These are phyloP conservation scores for Bonia amplexicaulis DNA, from an alignment of 176 grass and related monocot genomes.

Conservation along the genomic window DNA sequence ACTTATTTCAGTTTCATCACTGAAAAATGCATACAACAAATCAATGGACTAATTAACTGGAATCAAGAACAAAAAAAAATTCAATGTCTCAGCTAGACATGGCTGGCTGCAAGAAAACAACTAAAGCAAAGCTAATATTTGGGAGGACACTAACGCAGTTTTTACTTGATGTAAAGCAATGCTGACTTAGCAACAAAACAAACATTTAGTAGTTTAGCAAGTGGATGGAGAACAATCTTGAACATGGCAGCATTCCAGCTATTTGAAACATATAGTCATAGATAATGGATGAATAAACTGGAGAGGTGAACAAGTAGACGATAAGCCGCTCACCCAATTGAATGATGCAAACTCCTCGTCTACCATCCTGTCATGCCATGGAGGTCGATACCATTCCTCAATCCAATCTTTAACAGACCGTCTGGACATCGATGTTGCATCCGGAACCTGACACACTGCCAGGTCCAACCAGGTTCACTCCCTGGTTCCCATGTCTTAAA, in stretches of 20 bases:
- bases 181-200: not conserved
- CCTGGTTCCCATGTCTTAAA: no score
- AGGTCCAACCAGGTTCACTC: no score
- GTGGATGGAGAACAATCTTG: not conserved
- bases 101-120: not conserved
- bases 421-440: not conserved
- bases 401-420: constrained; percentile 8
- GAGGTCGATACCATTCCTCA: constrained; percentile 24
- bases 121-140: not conserved
- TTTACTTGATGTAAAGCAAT: not conserved
- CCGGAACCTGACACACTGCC: no score
- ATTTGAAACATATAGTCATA: not conserved
- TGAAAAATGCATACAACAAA: not conserved
- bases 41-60: not conserved
- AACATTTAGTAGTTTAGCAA: not conserved
- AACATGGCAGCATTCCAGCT: not conserved
- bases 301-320: not conserved
- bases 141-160: not conserved
- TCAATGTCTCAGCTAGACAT: not conserved
- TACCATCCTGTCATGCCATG: not conserved
- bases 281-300: not conserved
- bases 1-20: not conserved
- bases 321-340: not conserved
- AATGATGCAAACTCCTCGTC: not conserved
- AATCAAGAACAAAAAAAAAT: not conserved